A percentile compares a stretch with the other conserved stretches of the same genome.
Conservation (phyloP, 257 asterid species). For the Solanum neorickii region DNA sequence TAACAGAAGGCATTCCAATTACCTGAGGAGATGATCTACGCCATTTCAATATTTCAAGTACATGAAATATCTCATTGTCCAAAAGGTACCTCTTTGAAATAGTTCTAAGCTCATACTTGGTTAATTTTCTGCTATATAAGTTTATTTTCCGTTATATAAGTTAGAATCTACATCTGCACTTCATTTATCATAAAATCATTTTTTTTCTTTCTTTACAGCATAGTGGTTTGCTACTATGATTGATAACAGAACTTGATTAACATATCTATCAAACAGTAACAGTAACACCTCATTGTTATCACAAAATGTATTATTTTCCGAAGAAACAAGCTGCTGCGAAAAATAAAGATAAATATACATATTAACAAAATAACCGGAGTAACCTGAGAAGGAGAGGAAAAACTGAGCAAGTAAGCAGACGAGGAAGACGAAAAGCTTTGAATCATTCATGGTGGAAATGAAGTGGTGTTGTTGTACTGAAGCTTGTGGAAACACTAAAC, state of each 20-base stretch:
- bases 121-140: neutral
- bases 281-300: neutral
- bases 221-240: neutral
- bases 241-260: neutral
- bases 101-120: neutral
- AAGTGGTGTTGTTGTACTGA: neutral
- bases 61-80: neutral
- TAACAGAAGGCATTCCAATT: neutral
- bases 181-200: neutral
- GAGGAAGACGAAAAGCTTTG: conserved; percentile 26
- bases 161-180: neutral
- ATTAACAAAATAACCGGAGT: neutral
- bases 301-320: neutral
- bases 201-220: neutral
- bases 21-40: neutral
- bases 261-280: neutral
- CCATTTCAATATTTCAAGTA: neutral
- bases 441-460: conserved; percentile 29
- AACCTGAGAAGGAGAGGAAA: conserved; percentile 45
- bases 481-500: conserved; percentile 10
- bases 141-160: neutral
- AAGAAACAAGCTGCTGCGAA: neutral
- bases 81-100: neutral
- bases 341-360: neutral
- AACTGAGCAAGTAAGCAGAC: conserved; percentile 29